Conservation (phyloP, 768 basidiomycete species). For the Lactarius pseudohatsudake region DNA sequence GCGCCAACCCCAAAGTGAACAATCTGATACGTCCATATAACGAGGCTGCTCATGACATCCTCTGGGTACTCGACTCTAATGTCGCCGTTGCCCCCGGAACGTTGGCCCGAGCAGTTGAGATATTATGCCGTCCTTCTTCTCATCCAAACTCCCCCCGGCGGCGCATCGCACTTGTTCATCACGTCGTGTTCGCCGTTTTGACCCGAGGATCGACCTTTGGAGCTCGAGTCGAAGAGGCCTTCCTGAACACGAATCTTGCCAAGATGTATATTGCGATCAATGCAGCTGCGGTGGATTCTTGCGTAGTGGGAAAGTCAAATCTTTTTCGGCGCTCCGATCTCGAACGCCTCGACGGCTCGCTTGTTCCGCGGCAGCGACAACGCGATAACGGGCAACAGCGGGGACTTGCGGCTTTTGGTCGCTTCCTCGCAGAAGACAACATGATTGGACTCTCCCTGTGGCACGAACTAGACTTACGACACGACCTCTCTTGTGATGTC, state of each 20-base stretch:
- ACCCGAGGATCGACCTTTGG: slow-evolving; percentile 70
- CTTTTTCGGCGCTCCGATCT: slow-evolving; percentile 89
- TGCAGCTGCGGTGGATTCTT: slow-evolving; percentile 84
- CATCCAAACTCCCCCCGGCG: slow-evolving; percentile 36
- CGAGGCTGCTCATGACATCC: slow-evolving; percentile 79
- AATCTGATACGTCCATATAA: slow-evolving; percentile 87
- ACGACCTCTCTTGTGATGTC: slow-evolving; percentile 89
- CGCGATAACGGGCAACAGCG: slow-evolving; percentile 34
- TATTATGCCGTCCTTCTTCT: slow-evolving; percentile 51
- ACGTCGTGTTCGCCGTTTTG: slow-evolving; percentile 85
- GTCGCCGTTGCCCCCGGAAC: slow-evolving; percentile 75
- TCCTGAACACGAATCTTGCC: slow-evolving; percentile 95
- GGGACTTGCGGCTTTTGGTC: slow-evolving; percentile 79
- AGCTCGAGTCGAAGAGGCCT: slow-evolving; percentile 86
- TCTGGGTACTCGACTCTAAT: slow-evolving; percentile 97
- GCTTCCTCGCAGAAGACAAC: slow-evolving; percentile 96
- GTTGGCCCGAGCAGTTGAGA: slow-evolving; percentile 80
- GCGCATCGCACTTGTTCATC: slow-evolving; percentile 86
- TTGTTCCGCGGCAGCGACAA: slow-evolving; percentile 42
- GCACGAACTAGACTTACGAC: slow-evolving; percentile 88
- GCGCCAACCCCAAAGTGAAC: slow-evolving; percentile 97
- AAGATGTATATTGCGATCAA: slow-evolving; percentile 98
- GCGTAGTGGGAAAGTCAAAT: slow-evolving; percentile 96
- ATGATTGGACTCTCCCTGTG: slow-evolving; percentile 92
- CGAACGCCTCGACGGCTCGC: slow-evolving; percentile 66